Conservation (phyloP, 2,329 filamentous ascomycete genomes). For the Paracoccidioides lutzii region DNA sequence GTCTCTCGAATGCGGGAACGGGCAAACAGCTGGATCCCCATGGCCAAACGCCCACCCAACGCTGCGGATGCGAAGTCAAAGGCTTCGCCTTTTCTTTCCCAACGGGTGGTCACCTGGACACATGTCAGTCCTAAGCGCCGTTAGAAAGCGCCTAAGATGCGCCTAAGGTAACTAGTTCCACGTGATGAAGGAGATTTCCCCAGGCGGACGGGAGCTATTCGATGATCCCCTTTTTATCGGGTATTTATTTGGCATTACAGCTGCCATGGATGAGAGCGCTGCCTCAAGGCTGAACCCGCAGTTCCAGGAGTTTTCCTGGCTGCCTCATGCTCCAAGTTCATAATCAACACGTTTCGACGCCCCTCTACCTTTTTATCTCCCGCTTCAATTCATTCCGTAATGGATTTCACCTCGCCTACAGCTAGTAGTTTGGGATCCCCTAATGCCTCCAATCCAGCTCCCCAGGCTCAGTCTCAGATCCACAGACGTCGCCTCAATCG, state of each 20-base stretch:
- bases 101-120: no score
- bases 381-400: neutral
- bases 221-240: neutral
- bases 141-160: neutral
- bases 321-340: neutral
- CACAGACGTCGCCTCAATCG: slow-evolving; percentile 1
- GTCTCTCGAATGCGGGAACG: no score
- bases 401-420: neutral
- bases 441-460: neutral
- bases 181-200: neutral
- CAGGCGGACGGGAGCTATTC: neutral
- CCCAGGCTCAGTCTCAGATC: neutral
- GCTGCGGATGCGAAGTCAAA: neutral
- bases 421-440: neutral
- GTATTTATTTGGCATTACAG: neutral
- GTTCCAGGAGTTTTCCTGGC: neutral
- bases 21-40: no score
- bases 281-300: neutral
- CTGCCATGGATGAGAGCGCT: neutral
- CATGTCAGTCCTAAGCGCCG: neutral
- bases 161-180: neutral
- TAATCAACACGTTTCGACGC: neutral
- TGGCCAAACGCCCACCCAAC: no score
- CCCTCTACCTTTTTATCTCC: neutral
- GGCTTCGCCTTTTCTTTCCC: neutral